Base-by-base conservation (phyloP, 2,329 filamentous ascomycete genomes). In the Torrubiella hemipterigena region DNA sequence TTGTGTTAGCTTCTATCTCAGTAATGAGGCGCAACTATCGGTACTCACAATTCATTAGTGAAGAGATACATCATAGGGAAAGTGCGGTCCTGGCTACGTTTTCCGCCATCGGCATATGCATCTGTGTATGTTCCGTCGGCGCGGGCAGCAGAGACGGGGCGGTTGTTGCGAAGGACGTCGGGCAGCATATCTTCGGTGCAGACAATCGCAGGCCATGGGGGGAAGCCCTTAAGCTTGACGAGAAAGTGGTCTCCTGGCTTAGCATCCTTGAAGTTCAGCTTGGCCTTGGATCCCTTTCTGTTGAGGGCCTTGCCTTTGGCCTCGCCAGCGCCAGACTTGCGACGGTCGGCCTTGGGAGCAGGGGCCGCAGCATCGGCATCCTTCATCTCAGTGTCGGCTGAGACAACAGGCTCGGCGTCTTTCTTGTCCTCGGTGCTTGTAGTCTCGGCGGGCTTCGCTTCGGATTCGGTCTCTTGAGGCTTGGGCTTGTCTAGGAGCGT, bases 131-230 rank as follows among this genome's bases (percentile, higher is more conserved):
- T 81, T 35, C 89, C 89, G 55, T 96, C 89, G 15, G 73, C 61
- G 36, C 81, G 76, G 45, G 74, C 77, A 15, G 89, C 86, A 27
- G 84, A 86, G 32, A 93, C 83, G 7, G 89, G 91, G 38, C 91
- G 80, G 27, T 71, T 73, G 47, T 70, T 81, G 33, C 93, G 59
- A 16, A 98, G 70, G 11, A 69, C 75, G 35, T 77, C 67, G 3
- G 91, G 89, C 14, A 98, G 75, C 79, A 98, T 96, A 39, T 80
- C 77, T 55, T 98, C 89, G 51, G 94, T 86, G 54, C 84, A 91
- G 45, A 98, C 76, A 50, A 98, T 82, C 33, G 85, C 80, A 12
- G 91, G 91, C 91, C 91, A 98, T 23, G 84, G 79, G 19, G 91
- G 84, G 56, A 84, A 93, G 37, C 89, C 91, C 67, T 93, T 94